phyloP scores from a whole-genome alignment of 768 basidiomycete genomes.

The Mrakia frigida region DNA sequence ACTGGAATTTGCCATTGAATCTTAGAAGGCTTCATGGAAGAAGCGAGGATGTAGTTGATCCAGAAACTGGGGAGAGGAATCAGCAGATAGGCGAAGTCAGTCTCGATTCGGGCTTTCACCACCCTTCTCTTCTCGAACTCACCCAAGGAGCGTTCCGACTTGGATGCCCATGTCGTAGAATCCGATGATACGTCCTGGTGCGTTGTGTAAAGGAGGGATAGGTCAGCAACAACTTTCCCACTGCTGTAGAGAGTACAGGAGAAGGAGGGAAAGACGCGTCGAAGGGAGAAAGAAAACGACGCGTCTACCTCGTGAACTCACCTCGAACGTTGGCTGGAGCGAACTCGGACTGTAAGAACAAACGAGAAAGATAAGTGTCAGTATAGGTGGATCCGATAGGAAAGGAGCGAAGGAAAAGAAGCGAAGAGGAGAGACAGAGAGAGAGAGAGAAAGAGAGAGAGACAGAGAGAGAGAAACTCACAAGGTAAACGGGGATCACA shows the following conservation, averaged over 20 bases:
- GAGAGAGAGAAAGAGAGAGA: no score
- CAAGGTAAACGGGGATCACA: slow-evolving; percentile 36
- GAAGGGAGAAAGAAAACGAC: background rate
- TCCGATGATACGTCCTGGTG: slow-evolving; percentile 50
- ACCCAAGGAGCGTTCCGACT: slow-evolving; percentile 46
- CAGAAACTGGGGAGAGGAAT: slow-evolving; percentile 38
- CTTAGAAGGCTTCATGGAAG: background rate
- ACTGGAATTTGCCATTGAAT: slow-evolving; percentile 4
- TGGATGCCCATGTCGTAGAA: slow-evolving; percentile 54
- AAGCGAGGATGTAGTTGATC: slow-evolving; percentile 29
- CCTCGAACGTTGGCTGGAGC: slow-evolving; percentile 48
- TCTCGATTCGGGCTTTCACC: no score
- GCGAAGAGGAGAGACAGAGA: no score
- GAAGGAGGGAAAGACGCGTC: background rate
- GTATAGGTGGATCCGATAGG: no score
- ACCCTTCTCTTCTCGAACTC: no score
- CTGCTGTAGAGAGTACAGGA: no score
- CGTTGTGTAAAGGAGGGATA: no score
- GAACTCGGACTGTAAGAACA: slow-evolving; percentile 41
- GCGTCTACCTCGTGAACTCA: background rate
- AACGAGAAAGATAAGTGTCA: no score
- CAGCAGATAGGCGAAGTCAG: no score
- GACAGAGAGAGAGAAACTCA: no score
- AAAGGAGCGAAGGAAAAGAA: no score
- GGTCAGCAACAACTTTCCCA: no score